A percentile compares a stretch with the other conserved stretches of the same genome.
Evolutionary conservation across 2,329 filamentous ascomycete genomes (phyloP).

Genomic region (Xenosphaeropsis pyriputrescens): DNA sequence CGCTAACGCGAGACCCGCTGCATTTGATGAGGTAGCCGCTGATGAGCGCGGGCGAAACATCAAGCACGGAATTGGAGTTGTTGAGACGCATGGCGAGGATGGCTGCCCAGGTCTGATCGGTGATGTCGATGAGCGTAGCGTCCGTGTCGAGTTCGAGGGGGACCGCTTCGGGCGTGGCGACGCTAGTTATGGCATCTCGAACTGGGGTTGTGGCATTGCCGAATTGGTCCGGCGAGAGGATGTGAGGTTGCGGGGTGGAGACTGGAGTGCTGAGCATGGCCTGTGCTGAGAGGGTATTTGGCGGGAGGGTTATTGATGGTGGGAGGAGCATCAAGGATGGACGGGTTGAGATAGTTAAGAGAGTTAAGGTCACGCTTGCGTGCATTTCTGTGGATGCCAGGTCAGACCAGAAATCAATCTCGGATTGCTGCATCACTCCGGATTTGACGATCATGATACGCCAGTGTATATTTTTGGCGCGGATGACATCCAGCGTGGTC

Average conservation of each 20-base stretch:
- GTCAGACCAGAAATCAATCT: slow-evolving; percentile 44
- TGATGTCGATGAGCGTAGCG: slow-evolving; percentile 54
- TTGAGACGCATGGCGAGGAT: slow-evolving; percentile 52
- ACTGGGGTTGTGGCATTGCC: slow-evolving; percentile 22
- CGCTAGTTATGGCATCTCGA: slow-evolving; percentile 8
- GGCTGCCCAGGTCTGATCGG: slow-evolving; percentile 65
- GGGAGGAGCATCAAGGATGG: slow-evolving; percentile 50
- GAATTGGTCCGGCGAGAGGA: slow-evolving; percentile 42
- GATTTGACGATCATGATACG: slow-evolving; percentile 62
- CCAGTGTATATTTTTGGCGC: slow-evolving; percentile 59
- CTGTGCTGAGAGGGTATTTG: slow-evolving; percentile 24
- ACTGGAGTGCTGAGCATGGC: slow-evolving; percentile 46
- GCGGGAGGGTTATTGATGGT: slow-evolving; percentile 29
- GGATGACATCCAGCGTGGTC: slow-evolving; percentile 59
- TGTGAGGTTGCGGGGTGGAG: slow-evolving; percentile 46
- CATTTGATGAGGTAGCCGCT: slow-evolving; percentile 55
- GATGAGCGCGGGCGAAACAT: slow-evolving; percentile 40
- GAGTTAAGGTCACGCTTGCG: slow-evolving; percentile 34
- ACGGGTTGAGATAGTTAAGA: slow-evolving; percentile 50
- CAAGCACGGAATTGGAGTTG: slow-evolving; percentile 38
- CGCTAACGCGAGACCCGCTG: slow-evolving; percentile 37
- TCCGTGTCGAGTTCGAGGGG: slow-evolving; percentile 44
- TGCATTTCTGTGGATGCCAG: slow-evolving; percentile 36
- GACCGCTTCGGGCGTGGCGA: slow-evolving; percentile 21
- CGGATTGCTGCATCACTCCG: slow-evolving; percentile 50